phyloP scores from a whole-genome alignment of 2,329 filamentous ascomycete genomes.

The Cladorrhinum sp. region DNA sequence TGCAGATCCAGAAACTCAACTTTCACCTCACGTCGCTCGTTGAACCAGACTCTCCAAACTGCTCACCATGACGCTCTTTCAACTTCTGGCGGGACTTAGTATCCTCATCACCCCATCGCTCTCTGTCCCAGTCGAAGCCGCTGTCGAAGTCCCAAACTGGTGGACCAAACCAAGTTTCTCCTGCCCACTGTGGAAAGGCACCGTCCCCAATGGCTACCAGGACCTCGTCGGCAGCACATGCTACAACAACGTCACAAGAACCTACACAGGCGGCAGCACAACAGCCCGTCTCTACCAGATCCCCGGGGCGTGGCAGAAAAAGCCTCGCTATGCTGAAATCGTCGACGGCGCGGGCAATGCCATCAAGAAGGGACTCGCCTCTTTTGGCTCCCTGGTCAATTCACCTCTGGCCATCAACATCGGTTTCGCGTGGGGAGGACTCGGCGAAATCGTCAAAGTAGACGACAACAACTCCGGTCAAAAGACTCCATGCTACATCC shows the following conservation, averaged over 20 bases:
- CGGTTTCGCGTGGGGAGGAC: background rate
- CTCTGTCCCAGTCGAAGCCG: background rate
- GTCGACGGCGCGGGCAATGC: constrained; percentile 1
- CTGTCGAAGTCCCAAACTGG: background rate
- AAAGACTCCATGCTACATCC: constrained; percentile 5
- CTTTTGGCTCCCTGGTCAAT: background rate
- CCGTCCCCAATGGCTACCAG: background rate
- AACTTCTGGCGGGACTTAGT: background rate
- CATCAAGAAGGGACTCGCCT: constrained; percentile 3
- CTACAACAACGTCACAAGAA: background rate
- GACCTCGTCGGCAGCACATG: background rate
- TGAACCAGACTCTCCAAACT: too few relatives aligned
- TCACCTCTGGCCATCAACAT: constrained; percentile 4
- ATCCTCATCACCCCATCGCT: background rate
- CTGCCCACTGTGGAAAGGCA: constrained; percentile 1
- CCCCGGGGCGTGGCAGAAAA: background rate
- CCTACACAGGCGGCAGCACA: background rate
- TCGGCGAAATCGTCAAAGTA: background rate
- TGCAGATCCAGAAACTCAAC: too few relatives aligned
- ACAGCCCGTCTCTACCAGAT: constrained; percentile 1
- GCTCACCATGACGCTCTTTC: background rate
- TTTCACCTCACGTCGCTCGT: background rate
- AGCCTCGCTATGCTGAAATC: background rate
- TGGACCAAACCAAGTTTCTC: background rate
- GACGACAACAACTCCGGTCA: constrained; percentile 6